Evolutionary conservation across 495 filamentous ascomycete genomes (phyloP), one percentile per base, ranked within the genome.

Genomic region (Daldinia decipiens): DNA sequence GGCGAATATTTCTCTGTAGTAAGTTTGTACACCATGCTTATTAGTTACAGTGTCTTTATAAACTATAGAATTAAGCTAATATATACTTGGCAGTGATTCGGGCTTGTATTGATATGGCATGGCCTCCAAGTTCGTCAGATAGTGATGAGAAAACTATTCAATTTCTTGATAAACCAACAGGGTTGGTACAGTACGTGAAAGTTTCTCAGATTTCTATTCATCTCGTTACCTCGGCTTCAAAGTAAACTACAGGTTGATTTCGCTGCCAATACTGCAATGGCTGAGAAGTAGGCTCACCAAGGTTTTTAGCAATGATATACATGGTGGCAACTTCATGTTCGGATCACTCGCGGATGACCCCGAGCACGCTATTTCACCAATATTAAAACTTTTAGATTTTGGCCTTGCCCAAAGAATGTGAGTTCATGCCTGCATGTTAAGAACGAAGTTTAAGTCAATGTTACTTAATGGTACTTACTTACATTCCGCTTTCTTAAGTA

Each of bases 1-100:
- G 43, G 43, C 43, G 43, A 17, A 47, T 47, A 47, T 47, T 47
- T 21, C 43, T 47, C 21, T 47, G 43, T 9, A 24, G 43, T 47
- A 1, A 47, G 43, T 47, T 12, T 47, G 1, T 19, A 21, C 3
- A 24, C 9, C 43, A 24, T 9, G 1, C 2, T 47, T 47, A 17
- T 47, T 47, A 24, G 21, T 1, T 24, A 47, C 19, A 47, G 4
- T 1, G 17, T 3, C 7, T 13, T 24, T 0, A 12, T 4, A 47
- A 47, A 21, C 7, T 47, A 9, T 21, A 19, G 1, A 1, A 11
- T 24, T 47, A 12, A 12, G 19, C 19, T 47, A 24, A 47, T 21
- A 21, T 12, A 0, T 47, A 19, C 6, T 24, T 24, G 19, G 1
- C 3, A 47, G 43, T 47, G 17, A 21, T 47, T 47, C 43, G 43